Evolutionary conservation across 768 basidiomycete genomes (phyloP).

Genomic region (Mycena sanguinolenta): DNA sequence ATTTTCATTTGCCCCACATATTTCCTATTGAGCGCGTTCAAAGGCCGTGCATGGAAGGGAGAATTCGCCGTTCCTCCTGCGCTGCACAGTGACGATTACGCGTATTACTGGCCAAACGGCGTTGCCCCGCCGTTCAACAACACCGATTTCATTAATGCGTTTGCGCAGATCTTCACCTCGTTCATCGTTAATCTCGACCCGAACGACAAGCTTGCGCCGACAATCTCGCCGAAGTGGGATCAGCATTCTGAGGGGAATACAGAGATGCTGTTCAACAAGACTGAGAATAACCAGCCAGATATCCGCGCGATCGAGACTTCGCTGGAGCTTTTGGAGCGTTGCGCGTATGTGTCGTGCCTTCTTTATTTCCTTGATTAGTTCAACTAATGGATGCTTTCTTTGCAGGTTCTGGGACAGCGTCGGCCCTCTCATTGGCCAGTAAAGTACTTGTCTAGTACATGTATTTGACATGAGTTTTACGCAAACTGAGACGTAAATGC

Average conservation of each 20-base stretch:
- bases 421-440: not conserved
- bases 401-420: slow-evolving; percentile 7
- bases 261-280: slow-evolving; percentile 30
- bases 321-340: not conserved
- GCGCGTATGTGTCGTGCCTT: not conserved
- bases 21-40: slow-evolving; percentile 46
- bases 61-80: slow-evolving; percentile 47
- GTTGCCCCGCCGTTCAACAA: slow-evolving; percentile 22
- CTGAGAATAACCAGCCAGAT: not conserved
- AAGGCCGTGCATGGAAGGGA: slow-evolving; percentile 46
- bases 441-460: not conserved
- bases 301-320: not conserved
- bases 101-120: slow-evolving; percentile 44
- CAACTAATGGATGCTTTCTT: not conserved
- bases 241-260: not conserved
- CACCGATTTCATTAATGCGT: slow-evolving; percentile 27
- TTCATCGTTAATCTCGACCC: slow-evolving; percentile 29
- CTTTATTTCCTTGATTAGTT: too few relatives aligned
- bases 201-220: slow-evolving; percentile 13
- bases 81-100: slow-evolving; percentile 40
- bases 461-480: too few relatives aligned
- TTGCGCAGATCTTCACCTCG: slow-evolving; percentile 22
- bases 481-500: too few relatives aligned
- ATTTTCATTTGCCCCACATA: slow-evolving; percentile 53
- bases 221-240: slow-evolving; percentile 21